phyloP scores from a whole-genome alignment of 2,329 filamentous ascomycete species.

The Dactylellina leptospora region DNA sequence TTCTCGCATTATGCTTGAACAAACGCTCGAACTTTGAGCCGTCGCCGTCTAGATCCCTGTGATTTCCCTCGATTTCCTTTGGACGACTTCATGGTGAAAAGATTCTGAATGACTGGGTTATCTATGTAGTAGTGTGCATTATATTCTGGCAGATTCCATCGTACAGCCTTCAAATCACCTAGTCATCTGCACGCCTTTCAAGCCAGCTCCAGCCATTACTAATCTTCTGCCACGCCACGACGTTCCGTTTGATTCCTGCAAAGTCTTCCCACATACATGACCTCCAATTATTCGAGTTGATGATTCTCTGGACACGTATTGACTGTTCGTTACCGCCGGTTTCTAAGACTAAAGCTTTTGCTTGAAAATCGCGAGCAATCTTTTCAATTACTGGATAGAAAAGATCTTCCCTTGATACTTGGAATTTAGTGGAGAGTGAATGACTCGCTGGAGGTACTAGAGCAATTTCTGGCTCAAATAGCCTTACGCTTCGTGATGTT shows the following conservation, averaged over 20 bases:
- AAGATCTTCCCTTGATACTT: conserved; percentile 46
- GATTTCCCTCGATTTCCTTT: too few relatives aligned
- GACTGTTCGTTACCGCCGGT: conserved; percentile 56
- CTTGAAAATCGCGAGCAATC: conserved; percentile 46
- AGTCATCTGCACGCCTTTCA: neutral
- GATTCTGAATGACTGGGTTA: neutral
- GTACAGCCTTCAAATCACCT: neutral
- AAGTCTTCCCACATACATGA: conserved; percentile 55
- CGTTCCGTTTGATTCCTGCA: conserved; percentile 54
- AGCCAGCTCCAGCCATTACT: conserved; percentile 51
- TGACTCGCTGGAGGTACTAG: conserved; percentile 69
- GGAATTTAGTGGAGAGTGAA: neutral
- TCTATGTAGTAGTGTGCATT: neutral
- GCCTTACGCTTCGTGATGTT: conserved; percentile 77
- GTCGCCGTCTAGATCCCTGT: too few relatives aligned
- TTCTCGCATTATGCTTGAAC: neutral
- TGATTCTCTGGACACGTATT: conserved; percentile 44
- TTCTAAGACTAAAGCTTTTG: conserved; percentile 54
- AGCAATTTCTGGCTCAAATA: conserved; percentile 81
- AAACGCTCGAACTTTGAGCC: too few relatives aligned
- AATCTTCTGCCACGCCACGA: conserved; percentile 55
- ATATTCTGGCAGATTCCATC: conserved; percentile 3
- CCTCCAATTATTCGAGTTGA: conserved; percentile 25
- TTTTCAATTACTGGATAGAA: conserved; percentile 55
- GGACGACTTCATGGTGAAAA: too few relatives aligned